Conservation (phyloP, 306 rosid genomes). For the Pyrus pyrifolia region DNA sequence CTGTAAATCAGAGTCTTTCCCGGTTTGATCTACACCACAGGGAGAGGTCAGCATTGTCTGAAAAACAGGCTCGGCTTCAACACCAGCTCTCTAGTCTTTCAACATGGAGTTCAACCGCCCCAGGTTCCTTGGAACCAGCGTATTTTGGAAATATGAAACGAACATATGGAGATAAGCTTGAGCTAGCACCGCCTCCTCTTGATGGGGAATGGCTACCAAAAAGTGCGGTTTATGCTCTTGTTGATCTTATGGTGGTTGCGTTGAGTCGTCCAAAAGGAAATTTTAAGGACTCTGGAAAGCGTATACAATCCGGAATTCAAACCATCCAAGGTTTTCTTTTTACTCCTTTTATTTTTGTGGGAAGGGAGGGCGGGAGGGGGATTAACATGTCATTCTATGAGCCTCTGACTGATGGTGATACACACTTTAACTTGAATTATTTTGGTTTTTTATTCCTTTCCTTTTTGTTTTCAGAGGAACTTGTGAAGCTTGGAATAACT, state of each 20-base stretch:
- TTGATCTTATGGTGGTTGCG: slow-evolving; percentile 76
- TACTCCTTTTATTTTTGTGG: slow-evolving; percentile 4
- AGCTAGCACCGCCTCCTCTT: slow-evolving; percentile 81
- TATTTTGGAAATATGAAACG: slow-evolving; percentile 74
- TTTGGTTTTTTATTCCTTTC: neutral
- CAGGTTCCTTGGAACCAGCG: slow-evolving; percentile 65
- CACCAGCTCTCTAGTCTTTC: slow-evolving; percentile 48
- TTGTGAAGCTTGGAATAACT: slow-evolving; percentile 83
- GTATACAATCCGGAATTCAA: slow-evolving; percentile 77
- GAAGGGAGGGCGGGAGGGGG: neutral
- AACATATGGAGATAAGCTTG: slow-evolving; percentile 70
- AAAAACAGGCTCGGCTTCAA: slow-evolving; percentile 65
- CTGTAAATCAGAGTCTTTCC: slow-evolving; percentile 75
- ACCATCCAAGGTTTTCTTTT: slow-evolving; percentile 55
- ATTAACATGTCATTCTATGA: neutral
- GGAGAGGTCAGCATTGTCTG: slow-evolving; percentile 75
- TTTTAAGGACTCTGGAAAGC: slow-evolving; percentile 87
- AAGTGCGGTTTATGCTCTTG: slow-evolving; percentile 86
- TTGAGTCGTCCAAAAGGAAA: slow-evolving; percentile 93
- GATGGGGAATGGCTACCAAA: slow-evolving; percentile 99
- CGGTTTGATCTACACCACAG: slow-evolving; percentile 69
- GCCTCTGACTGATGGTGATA: neutral
- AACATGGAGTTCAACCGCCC: slow-evolving; percentile 41
- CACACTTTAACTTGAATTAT: slow-evolving; percentile 11
- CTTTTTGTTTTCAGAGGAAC: slow-evolving; percentile 60